These are phyloP conservation scores for Brettanomyces custersianus DNA, from an alignment of 805 yeast genomes.

Conservation along the genomic window DNA sequence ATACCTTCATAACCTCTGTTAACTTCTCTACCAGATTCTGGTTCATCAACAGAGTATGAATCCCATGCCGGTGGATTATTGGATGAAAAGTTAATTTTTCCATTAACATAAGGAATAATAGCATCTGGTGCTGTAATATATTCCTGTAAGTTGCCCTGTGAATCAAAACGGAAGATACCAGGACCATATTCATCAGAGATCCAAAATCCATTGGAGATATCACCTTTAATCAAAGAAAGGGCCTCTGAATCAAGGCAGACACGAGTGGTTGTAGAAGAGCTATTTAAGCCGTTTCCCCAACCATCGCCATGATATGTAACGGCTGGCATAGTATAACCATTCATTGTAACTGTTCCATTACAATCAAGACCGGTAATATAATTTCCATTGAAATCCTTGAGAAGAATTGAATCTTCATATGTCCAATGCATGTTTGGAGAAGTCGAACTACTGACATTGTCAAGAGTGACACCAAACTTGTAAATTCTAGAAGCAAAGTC, in stretches of 20 bases:
- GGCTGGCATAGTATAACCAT: conserved; percentile 22
- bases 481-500: conserved; percentile 21
- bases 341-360: conserved; percentile 17
- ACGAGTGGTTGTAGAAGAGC: conserved; percentile 15
- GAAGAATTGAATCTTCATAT: conserved; percentile 20
- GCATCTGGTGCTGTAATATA: conserved; percentile 23
- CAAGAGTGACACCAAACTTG: conserved; percentile 16
- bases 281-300: conserved; percentile 17
- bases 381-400: conserved; percentile 23
- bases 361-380: conserved; percentile 23
- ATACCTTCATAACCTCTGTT: conserved; percentile 27
- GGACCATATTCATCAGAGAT: conserved; percentile 28
- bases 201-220: conserved; percentile 25
- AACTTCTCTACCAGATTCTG: conserved; percentile 19
- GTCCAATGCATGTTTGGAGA: conserved; percentile 19
- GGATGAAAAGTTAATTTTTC: conserved; percentile 17
- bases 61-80: conserved; percentile 21
- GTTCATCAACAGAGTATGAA: conserved; percentile 14
- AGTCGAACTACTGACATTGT: conserved; percentile 8
- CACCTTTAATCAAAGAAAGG: conserved; percentile 20
- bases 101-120: conserved; percentile 20
- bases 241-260: conserved; percentile 25
- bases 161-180: conserved; percentile 19
- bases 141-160: conserved; percentile 19
- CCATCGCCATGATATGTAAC: conserved; percentile 23